Evolutionary conservation across 2,329 filamentous ascomycete genomes (phyloP).

Genomic region (Bertia moriformis): DNA sequence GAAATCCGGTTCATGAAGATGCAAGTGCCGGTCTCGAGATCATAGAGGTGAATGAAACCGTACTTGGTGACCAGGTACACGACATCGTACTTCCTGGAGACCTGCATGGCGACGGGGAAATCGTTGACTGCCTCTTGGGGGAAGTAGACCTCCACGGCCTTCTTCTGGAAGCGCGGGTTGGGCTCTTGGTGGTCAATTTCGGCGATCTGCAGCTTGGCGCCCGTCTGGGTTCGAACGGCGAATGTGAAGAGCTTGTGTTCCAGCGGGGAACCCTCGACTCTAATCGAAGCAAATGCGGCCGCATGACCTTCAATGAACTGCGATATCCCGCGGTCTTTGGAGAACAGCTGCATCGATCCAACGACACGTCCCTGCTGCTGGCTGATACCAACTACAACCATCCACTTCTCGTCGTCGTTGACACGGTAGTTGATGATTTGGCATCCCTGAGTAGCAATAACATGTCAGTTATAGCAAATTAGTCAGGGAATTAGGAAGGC

Average conservation of each 20-base stretch:
- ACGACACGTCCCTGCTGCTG: slow-evolving; percentile 86
- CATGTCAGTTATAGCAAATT: slow-evolving; percentile 8
- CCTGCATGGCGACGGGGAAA: slow-evolving; percentile 94
- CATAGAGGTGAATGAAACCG: slow-evolving; percentile 96
- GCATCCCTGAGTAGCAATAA: slow-evolving; percentile 47
- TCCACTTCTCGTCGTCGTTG: slow-evolving; percentile 93
- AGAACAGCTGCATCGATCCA: slow-evolving; percentile 94
- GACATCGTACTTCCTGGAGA: slow-evolving; percentile 90
- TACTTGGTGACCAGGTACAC: slow-evolving; percentile 98
- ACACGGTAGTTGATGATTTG: slow-evolving; percentile 99
- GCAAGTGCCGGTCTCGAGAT: slow-evolving; percentile 84
- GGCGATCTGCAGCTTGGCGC: slow-evolving; percentile 92
- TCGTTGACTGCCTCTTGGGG: slow-evolving; percentile 89
- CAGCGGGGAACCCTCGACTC: slow-evolving; percentile 73
- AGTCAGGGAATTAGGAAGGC: slow-evolving; percentile 14
- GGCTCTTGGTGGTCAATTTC: slow-evolving; percentile 87
- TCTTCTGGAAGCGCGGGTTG: slow-evolving; percentile 85
- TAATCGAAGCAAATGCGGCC: slow-evolving; percentile 79
- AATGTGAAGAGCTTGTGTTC: slow-evolving; percentile 96
- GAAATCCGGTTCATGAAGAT: slow-evolving; percentile 99
- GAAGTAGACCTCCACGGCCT: slow-evolving; percentile 95
- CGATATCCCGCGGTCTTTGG: slow-evolving; percentile 87
- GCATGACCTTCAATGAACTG: slow-evolving; percentile 97
- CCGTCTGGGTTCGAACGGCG: slow-evolving; percentile 74
- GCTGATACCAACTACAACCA: slow-evolving; percentile 91